Conservation (phyloP, 106 monocot species). For the Allium cepa region DNA sequence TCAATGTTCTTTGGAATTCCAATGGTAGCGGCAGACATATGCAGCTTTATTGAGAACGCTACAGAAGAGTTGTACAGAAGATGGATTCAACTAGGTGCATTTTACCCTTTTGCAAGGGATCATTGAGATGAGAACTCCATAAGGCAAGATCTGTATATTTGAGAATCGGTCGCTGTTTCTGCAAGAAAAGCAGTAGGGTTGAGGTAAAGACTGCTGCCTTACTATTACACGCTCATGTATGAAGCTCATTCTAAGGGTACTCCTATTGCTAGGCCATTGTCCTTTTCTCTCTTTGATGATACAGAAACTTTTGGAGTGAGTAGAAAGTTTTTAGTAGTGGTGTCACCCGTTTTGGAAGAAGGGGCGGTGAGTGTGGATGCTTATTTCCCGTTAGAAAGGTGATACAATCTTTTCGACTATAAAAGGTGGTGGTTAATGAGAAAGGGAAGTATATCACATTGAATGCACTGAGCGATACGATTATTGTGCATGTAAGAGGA, state of each 20-base stretch:
- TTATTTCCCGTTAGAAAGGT: no score
- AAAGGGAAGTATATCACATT: constrained; percentile 1
- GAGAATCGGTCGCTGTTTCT: no score
- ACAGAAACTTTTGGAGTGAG: constrained; percentile 32
- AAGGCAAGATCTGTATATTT: constrained; percentile 63
- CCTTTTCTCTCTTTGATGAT: constrained; percentile 68
- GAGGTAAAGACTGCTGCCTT: no score
- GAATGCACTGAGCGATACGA: no score
- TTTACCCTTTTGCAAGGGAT: constrained; percentile 81
- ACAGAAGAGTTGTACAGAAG: constrained; percentile 55
- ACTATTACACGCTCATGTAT: constrained; percentile 74
- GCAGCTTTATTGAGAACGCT: constrained; percentile 49
- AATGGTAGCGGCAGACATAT: constrained; percentile 81
- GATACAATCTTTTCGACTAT: constrained; percentile 18
- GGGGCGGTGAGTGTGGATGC: no score
- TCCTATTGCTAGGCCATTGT: constrained; percentile 71
- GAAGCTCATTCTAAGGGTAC: constrained; percentile 54
- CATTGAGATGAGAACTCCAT: constrained; percentile 22
- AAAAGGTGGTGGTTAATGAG: not conserved
- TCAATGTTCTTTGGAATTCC: constrained; percentile 72
- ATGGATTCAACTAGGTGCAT: constrained; percentile 74
- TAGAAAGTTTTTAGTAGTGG: constrained; percentile 47
- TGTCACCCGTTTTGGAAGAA: constrained; percentile 7
- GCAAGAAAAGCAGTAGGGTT: no score
- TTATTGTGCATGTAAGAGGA: constrained; percentile 19